Evolutionary conservation across 805 yeast species (phyloP).

Genomic region (Candida silvicultrix): DNA sequence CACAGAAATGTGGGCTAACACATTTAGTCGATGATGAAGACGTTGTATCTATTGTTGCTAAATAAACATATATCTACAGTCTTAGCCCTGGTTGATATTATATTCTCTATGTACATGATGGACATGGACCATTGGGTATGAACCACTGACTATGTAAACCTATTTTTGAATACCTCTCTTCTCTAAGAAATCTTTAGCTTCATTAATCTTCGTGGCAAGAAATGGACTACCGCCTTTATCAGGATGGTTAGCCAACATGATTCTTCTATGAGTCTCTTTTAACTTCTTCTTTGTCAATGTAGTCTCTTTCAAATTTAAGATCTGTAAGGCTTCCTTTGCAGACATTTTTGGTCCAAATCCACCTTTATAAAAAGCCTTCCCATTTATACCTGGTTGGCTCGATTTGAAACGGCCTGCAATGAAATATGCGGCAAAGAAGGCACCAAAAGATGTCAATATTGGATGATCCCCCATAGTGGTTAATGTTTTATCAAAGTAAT

Average conservation of each 20-base stretch:
- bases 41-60: constrained; percentile 86
- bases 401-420: constrained; percentile 63
- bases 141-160: neutral
- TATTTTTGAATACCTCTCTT: constrained; percentile 34
- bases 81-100: neutral
- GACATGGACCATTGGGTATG: too few species aligned
- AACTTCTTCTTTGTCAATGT: constrained; percentile 56
- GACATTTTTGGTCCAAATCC: constrained; percentile 91
- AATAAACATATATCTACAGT: too few species aligned
- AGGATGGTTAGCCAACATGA: constrained; percentile 89
- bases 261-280: constrained; percentile 73
- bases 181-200: constrained; percentile 78
- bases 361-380: constrained; percentile 67
- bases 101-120: constrained; percentile 1
- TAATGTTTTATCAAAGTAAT: constrained; percentile 56
- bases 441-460: constrained; percentile 63
- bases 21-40: constrained; percentile 89
- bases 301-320: constrained; percentile 68
- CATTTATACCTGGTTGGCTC: constrained; percentile 26
- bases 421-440: constrained; percentile 54
- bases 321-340: constrained; percentile 81
- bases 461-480: constrained; percentile 73
- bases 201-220: constrained; percentile 86
- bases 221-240: constrained; percentile 92
- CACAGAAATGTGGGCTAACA: constrained; percentile 89